These are phyloP conservation scores for Phoma herbarum DNA, from an alignment of 2,329 filamentous ascomycete species.

Conservation along the genomic window DNA sequence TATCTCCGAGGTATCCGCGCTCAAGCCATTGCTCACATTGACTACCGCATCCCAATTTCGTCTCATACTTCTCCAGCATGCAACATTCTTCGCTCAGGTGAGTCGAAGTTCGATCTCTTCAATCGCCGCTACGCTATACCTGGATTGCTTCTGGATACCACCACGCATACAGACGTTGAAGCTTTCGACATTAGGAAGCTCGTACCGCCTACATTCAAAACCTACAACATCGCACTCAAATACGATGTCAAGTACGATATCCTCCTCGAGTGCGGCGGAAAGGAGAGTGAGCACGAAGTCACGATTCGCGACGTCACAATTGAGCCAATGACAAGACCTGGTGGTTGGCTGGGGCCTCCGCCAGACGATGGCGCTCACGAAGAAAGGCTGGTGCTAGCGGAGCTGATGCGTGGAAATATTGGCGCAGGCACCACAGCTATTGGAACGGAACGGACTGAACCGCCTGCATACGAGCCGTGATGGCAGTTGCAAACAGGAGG, in stretches of 20 bases:
- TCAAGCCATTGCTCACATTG: conserved; percentile 25
- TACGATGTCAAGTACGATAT: conserved; percentile 33
- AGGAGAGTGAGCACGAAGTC: conserved; percentile 30
- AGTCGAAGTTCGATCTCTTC: conserved; percentile 29
- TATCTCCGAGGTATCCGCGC: conserved; percentile 34
- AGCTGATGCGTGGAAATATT: neutral
- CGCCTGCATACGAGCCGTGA: conserved; percentile 12
- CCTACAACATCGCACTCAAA: conserved; percentile 27
- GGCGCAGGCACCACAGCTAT: too few relatives aligned
- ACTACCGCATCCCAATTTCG: conserved; percentile 22
- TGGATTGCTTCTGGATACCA: conserved; percentile 20
- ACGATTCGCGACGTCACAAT: conserved; percentile 25
- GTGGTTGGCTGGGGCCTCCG: conserved; percentile 30
- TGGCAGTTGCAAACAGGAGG: neutral
- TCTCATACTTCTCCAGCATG: neutral
- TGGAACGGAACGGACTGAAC: neutral
- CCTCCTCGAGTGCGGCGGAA: conserved; percentile 31
- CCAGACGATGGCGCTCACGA: conserved; percentile 2
- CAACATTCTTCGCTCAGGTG: conserved; percentile 11
- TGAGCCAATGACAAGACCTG: conserved; percentile 29
- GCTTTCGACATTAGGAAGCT: conserved; percentile 26
- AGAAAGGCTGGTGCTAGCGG: neutral
- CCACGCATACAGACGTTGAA: conserved; percentile 16
- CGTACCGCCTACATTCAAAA: conserved; percentile 31
- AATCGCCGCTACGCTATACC: conserved; percentile 32